Evolutionary conservation across 306 rosid genomes (phyloP).

Genomic region (Quercus agrifolia): DNA sequence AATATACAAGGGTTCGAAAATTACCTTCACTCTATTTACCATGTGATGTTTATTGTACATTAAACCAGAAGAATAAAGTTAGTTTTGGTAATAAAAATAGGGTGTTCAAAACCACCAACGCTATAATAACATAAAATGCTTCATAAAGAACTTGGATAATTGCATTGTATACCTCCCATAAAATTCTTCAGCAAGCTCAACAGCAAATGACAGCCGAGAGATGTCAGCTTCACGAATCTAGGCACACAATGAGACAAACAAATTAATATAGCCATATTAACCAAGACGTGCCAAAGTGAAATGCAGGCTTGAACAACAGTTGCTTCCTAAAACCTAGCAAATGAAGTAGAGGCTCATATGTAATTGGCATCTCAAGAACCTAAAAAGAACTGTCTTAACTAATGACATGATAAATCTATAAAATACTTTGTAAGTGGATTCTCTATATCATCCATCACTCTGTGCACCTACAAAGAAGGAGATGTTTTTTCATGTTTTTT

Average conservation of each 20-base stretch:
- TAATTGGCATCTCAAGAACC: not conserved
- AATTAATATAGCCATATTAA: conserved; percentile 1
- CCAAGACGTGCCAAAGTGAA: not conserved
- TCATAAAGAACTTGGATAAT: conserved; percentile 16
- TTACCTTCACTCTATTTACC: conserved; percentile 90
- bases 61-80: conserved; percentile 35
- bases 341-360: not conserved
- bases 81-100: conserved; percentile 22
- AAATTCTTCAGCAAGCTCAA: conserved; percentile 99
- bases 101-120: conserved; percentile 1
- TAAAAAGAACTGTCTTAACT: not conserved
- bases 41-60: conserved; percentile 27
- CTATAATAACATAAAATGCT: not conserved
- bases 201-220: conserved; percentile 92
- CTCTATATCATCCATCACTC: not conserved
- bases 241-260: conserved; percentile 26
- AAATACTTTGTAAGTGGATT: not conserved
- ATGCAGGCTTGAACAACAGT: not conserved
- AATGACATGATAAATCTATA: not conserved
- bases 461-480: not conserved
- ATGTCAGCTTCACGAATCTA: conserved; percentile 99
- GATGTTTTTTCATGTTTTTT: not conserved
- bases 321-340: not conserved
- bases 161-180: conserved; percentile 80
- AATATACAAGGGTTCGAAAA: conserved; percentile 16